Evolutionary conservation across 2,329 filamentous ascomycete genomes (phyloP).

Genomic region (Apiospora sp.): DNA sequence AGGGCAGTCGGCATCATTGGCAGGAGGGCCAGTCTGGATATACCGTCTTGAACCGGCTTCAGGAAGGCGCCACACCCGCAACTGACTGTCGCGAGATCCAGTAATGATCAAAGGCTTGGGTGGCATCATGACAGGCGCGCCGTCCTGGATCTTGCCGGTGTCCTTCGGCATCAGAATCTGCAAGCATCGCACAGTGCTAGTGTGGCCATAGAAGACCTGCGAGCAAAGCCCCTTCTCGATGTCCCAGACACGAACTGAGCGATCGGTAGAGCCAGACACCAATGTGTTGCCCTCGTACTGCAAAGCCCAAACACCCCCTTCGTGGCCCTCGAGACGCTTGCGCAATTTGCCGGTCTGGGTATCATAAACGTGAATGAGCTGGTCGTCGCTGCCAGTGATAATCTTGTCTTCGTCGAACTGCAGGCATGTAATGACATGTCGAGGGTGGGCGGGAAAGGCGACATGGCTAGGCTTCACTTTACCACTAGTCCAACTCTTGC

Average conservation of each 20-base stretch:
- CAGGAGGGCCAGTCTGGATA: conserved; percentile 79
- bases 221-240: conserved; percentile 92
- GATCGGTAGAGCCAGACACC: conserved; percentile 94
- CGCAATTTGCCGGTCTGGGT: conserved; percentile 90
- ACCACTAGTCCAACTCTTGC: conserved; percentile 89
- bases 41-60: conserved; percentile 79
- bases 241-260: conserved; percentile 99
- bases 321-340: conserved; percentile 87
- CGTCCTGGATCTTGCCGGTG: conserved; percentile 74
- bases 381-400: conserved; percentile 95
- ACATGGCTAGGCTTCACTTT: conserved; percentile 87
- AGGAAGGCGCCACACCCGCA: conserved; percentile 94
- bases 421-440: conserved; percentile 95
- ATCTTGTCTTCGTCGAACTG: conserved; percentile 99
- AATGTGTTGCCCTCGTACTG: conserved; percentile 96
- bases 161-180: conserved; percentile 91
- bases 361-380: conserved; percentile 96
- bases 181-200: conserved; percentile 93
- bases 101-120: conserved; percentile 97
- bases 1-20: conserved; percentile 82
- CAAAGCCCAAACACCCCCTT: conserved; percentile 96
- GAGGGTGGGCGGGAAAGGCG: conserved; percentile 94
- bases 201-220: conserved; percentile 97
- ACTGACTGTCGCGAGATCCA: conserved; percentile 90
- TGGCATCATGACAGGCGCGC: conserved; percentile 85